Conservation (phyloP, 768 basidiomycete genomes). For the Clitopilus passeckerianus region DNA sequence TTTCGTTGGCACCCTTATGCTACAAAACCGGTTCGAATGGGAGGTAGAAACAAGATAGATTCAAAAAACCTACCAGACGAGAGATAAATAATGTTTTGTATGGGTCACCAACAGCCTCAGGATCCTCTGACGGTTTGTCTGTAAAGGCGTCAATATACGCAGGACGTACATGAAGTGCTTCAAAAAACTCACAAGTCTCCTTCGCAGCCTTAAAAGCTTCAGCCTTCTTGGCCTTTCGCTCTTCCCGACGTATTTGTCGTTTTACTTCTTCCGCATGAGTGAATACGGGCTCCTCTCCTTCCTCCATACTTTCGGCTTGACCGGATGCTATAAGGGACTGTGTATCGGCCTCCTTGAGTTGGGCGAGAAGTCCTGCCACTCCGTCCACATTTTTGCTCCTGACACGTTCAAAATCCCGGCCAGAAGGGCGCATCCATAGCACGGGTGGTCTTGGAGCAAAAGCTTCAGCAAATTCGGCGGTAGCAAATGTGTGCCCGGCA, state of each 20-base stretch:
- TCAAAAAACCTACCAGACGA: slow-evolving; percentile 54
- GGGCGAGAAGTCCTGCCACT: slow-evolving; percentile 69
- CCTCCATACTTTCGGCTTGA: slow-evolving; percentile 67
- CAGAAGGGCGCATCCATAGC: slow-evolving; percentile 81
- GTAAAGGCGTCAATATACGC: slow-evolving; percentile 9
- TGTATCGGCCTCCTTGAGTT: slow-evolving; percentile 76
- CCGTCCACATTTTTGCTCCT: slow-evolving; percentile 65
- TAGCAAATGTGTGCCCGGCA: slow-evolving; percentile 81
- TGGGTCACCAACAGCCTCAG: slow-evolving; percentile 90
- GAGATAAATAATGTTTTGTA: slow-evolving; percentile 99
- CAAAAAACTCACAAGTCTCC: slow-evolving; percentile 66
- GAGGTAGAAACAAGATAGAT: slow-evolving; percentile 10
- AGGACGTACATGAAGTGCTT: not conserved
- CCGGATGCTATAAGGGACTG: slow-evolving; percentile 57
- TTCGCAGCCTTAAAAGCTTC: slow-evolving; percentile 79
- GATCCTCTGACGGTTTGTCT: slow-evolving; percentile 93
- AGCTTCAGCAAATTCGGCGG: slow-evolving; percentile 96
- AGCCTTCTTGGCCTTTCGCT: slow-evolving; percentile 67
- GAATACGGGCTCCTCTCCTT: slow-evolving; percentile 77
- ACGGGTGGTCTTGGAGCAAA: slow-evolving; percentile 88
- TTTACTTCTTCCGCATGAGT: slow-evolving; percentile 83
- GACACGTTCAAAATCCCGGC: slow-evolving; percentile 76
- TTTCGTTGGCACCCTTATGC: slow-evolving; percentile 91
- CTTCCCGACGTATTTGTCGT: slow-evolving; percentile 72
- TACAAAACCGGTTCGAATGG: slow-evolving; percentile 23